Conservation (phyloP, 1,284 basidiomycete species). For the Agroathelia rolfsii region DNA sequence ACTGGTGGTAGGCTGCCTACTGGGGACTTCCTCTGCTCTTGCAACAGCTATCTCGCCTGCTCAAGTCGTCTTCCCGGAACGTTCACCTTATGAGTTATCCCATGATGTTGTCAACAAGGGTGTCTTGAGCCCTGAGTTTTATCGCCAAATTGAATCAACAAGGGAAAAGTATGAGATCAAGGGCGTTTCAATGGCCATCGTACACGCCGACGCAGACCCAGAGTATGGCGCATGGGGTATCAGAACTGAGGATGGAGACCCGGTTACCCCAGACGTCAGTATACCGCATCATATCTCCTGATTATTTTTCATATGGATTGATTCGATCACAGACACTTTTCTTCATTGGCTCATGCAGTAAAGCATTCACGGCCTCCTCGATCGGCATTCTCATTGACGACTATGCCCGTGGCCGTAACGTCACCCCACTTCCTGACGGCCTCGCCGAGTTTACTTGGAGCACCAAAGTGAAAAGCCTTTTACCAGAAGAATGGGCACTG, state of each 20-base stretch:
- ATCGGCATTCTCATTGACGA: constrained; percentile 28
- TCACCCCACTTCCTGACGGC: constrained; percentile 21
- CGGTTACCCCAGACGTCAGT: constrained; percentile 26
- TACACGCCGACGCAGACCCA: constrained; percentile 12
- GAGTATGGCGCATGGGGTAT: constrained; percentile 27
- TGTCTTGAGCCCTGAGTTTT: too few species aligned
- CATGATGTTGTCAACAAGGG: too few species aligned
- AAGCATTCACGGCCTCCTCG: constrained; percentile 28
- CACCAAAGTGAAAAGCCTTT: constrained; percentile 22
- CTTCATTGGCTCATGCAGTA: constrained; percentile 32
- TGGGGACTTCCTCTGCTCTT: too few species aligned
- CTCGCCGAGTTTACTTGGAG: constrained; percentile 23
- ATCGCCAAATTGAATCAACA: too few species aligned
- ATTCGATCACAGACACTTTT: constrained; percentile 24
- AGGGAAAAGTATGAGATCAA: too few species aligned
- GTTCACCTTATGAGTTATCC: too few species aligned
- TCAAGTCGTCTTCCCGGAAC: too few species aligned
- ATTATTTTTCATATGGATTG: too few species aligned
- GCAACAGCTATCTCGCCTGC: too few species aligned
- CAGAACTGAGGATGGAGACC: constrained; percentile 20
- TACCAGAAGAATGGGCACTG: constrained; percentile 27
- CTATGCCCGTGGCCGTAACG: constrained; percentile 20
- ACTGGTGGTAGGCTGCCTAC: too few species aligned
- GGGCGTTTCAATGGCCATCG: constrained; percentile 13
- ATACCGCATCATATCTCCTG: too few species aligned